Evolutionary conservation across 352 stramenopile species (phyloP), one percentile per base, ranked within the genome.

Genomic region (Elongisporangium senticosum): DNA sequence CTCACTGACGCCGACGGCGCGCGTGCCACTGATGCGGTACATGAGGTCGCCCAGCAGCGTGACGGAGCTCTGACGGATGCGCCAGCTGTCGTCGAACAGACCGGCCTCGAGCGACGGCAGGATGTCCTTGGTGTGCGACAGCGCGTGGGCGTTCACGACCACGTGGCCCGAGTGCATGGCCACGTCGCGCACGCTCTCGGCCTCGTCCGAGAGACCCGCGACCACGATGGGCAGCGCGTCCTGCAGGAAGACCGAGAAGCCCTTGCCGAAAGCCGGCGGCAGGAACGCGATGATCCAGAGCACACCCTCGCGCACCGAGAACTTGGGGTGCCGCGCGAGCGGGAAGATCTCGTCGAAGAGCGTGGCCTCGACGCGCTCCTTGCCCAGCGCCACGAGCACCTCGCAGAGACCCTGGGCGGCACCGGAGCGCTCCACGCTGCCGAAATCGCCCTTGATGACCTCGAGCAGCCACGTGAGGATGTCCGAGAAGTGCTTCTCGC

Each of bases 261-360:
- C 71, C 56, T 96, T 91, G 55, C 95, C 95, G 53, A 99, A 80
- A 22, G 91, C 86, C n/a, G 91, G 93, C 6, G 98, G 97, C 61
- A 99, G 69, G 74, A 99, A 99, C 28, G 96, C 98, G 54, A 99
- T 86, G 54, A 99, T 92, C 98, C 98, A 99, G 28, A 99, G 62
- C 19, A 99, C 93, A 55, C 98, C 97, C 67, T 99, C 97, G 64
- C 97, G 89, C 19, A 98, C 98, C 49, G 87, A 94, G 49, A 86
- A 83, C 63, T 98, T 97, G 0, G 94, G 93, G 73, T 99, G 95
- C 51, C 85, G 91, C 56, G 88, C 84, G 21, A 99, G 72, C 7
- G 96, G 94, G 54, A 99, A 83, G 53, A 99, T 96, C 60, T 99
- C 95, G 55, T 98, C 83, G n/a, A 89, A 69, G 55, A 94, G 75